Percentiles rank a stretch among this genome's conserved stretches.
These are phyloP conservation scores for Colletotrichum cuscutae DNA, from an alignment of 2,329 filamentous ascomycete species.

Conservation along the genomic window DNA sequence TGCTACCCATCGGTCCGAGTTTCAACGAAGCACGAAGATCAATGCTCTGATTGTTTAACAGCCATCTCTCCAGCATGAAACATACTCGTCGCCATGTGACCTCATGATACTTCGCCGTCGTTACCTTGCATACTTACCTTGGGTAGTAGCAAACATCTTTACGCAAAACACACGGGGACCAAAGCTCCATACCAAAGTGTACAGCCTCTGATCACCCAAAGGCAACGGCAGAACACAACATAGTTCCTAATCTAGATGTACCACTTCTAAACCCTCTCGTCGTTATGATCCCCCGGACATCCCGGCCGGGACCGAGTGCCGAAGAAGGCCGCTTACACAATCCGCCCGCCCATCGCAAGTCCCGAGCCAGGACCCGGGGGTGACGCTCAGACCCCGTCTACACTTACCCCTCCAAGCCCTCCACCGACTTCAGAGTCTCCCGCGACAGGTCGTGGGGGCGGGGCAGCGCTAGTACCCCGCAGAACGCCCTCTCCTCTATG, in stretches of 20 bases:
- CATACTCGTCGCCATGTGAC: no score
- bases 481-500: not conserved
- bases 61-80: no score
- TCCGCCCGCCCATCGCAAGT: constrained; percentile 3
- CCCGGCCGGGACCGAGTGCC: not conserved
- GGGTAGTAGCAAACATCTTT: not conserved
- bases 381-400: not conserved
- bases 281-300: not conserved
- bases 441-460: constrained; percentile 12
- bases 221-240: no score
- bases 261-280: no score
- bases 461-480: constrained; percentile 17
- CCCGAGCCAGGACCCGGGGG: constrained; percentile 3
- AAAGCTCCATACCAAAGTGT: not conserved
- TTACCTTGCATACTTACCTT: no score
- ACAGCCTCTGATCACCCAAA: no score
- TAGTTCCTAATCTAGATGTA: no score
- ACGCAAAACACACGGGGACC: not conserved
- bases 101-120: no score
- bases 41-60: no score
- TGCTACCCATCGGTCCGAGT: no score
- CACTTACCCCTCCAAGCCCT: not conserved
- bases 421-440: not conserved
- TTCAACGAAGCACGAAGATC: no score
- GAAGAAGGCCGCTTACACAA: constrained; percentile 6